Conservation (phyloP, 768 basidiomycete species). For the Hemileccinum rubropunctum region DNA sequence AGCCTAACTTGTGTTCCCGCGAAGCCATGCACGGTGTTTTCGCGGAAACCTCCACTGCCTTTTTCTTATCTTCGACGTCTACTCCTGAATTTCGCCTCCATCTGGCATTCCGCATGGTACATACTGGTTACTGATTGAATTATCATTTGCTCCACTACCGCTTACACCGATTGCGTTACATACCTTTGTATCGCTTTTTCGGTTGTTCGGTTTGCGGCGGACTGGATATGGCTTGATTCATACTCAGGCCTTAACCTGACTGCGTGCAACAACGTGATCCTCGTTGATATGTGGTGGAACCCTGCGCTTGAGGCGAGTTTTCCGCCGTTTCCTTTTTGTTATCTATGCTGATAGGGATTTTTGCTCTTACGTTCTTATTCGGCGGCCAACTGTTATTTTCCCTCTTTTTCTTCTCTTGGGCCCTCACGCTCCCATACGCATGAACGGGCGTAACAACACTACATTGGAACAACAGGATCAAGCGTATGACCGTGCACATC, state of each 20-base stretch:
- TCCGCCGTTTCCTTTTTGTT: neutral
- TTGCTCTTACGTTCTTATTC: neutral
- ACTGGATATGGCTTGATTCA: conserved; percentile 1
- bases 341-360: conserved; percentile 7
- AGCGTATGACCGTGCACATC: conserved; percentile 90
- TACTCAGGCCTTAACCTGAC: conserved; percentile 79
- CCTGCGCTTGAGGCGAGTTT: conserved; percentile 72
- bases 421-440: neutral
- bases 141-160: neutral
- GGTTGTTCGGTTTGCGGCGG: conserved; percentile 1
- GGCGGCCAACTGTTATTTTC: neutral
- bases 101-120: neutral
- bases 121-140: conserved; percentile 13
- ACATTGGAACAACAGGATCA: conserved; percentile 57
- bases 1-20: too few species aligned
- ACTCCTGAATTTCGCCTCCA: neutral
- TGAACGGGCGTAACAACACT: neutral
- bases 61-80: neutral
- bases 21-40: neutral
- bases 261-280: conserved; percentile 90
- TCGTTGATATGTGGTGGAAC: conserved; percentile 96
- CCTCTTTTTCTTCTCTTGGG: neutral
- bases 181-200: neutral
- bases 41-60: neutral
- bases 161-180: neutral